These are phyloP conservation scores for Xerocomellus dryophilus DNA, from an alignment of 768 basidiomycete species.

Conservation along the genomic window DNA sequence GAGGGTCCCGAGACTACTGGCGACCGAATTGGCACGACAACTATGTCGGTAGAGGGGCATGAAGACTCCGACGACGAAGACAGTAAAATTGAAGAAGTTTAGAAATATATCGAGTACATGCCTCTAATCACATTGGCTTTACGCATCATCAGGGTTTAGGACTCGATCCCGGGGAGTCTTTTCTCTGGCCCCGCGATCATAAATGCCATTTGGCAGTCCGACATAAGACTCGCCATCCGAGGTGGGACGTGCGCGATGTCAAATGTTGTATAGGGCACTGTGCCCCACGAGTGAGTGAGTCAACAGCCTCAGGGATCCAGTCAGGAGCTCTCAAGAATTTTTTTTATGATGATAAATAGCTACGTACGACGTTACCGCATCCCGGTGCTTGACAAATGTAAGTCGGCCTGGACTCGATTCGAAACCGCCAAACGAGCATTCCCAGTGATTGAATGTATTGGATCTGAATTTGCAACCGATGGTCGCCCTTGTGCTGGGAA, in stretches of 20 bases:
- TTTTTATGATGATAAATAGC: slow-evolving; percentile 22
- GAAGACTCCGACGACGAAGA: slow-evolving; percentile 59
- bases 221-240: neutral
- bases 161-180: neutral
- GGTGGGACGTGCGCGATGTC: slow-evolving; percentile 1
- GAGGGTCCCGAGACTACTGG: slow-evolving; percentile 53
- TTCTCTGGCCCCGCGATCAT: neutral
- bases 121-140: slow-evolving; percentile 9
- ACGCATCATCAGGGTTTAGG: neutral
- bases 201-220: neutral
- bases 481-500: neutral
- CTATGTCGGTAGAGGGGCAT: slow-evolving; percentile 17
- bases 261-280: neutral
- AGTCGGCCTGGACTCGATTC: slow-evolving; percentile 2
- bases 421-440: neutral
- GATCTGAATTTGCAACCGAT: slow-evolving; percentile 2
- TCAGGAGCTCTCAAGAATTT: slow-evolving; percentile 21
- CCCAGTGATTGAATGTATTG: neutral
- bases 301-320: slow-evolving; percentile 13
- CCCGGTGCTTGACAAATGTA: slow-evolving; percentile 6
- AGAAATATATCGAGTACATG: slow-evolving; percentile 25
- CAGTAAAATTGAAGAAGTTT: slow-evolving; percentile 73
- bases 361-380: slow-evolving; percentile 22
- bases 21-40: slow-evolving; percentile 35
- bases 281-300: slow-evolving; percentile 26